phyloP scores from a whole-genome alignment of 148 eudicot species.

The Cornus suecica region DNA sequence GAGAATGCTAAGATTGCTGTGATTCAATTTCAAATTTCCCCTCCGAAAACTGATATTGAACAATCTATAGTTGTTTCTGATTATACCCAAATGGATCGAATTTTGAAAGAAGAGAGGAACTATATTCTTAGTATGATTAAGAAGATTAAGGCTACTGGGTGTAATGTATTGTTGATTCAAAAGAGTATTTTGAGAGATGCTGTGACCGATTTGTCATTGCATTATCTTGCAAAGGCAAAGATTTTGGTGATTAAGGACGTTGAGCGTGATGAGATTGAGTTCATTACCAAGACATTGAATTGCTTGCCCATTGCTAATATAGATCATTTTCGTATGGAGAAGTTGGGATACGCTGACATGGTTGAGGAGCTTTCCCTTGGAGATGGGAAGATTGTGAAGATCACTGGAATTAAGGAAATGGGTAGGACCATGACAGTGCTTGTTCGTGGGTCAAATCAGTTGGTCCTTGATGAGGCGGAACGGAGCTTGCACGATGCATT shows the following conservation, averaged over 20 bases:
- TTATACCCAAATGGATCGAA: constrained; percentile 95
- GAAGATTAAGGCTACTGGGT: constrained; percentile 91
- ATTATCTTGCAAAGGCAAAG: constrained; percentile 94
- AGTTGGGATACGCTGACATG: constrained; percentile 78
- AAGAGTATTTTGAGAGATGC: constrained; percentile 98
- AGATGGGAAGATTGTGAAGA: constrained; percentile 82
- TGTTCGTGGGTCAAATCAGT: constrained; percentile 85
- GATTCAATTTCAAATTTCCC: constrained; percentile 93
- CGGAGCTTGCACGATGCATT: constrained; percentile 98
- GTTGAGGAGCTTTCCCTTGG: constrained; percentile 88
- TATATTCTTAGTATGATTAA: constrained; percentile 90
- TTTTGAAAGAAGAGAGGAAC: constrained; percentile 92
- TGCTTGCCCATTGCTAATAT: constrained; percentile 89
- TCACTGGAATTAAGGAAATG: constrained; percentile 91
- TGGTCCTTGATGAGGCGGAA: constrained; percentile 96
- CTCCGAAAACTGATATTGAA: constrained; percentile 94
- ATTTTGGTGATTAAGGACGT: constrained; percentile 92
- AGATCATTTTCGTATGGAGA: constrained; percentile 92
- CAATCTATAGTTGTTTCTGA: constrained; percentile 91
- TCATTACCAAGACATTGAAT: constrained; percentile 90
- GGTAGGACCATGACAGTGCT: constrained; percentile 85
- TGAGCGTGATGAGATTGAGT: constrained; percentile 97
- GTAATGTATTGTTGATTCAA: constrained; percentile 92
- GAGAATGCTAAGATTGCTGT: constrained; percentile 93
- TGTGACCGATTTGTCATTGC: constrained; percentile 88